phyloP scores from a whole-genome alignment of 1,284 basidiomycete genomes.

The Macrocybe sp. region DNA sequence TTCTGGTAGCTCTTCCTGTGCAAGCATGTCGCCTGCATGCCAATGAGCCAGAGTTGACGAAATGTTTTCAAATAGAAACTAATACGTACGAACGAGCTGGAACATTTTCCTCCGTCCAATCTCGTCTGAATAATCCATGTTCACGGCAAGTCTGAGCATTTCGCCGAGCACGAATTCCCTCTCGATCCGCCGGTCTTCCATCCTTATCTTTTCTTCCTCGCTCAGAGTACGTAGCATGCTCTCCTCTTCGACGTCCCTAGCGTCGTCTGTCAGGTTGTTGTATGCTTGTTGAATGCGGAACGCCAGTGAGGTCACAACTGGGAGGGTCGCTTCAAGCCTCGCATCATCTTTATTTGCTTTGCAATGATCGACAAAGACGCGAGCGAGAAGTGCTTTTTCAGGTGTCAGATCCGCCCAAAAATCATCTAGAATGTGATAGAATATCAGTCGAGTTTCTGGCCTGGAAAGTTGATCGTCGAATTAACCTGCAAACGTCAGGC shows the following conservation, averaged over 20 bases:
- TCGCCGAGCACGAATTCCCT: slow-evolving; percentile 64
- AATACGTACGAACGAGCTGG: slow-evolving; percentile 67
- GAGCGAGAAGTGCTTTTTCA: slow-evolving; percentile 78
- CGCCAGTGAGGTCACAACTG: slow-evolving; percentile 83
- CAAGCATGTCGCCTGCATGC: slow-evolving; percentile 71
- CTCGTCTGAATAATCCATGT: slow-evolving; percentile 91
- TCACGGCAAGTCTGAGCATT: slow-evolving; percentile 76
- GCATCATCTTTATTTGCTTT: slow-evolving; percentile 59
- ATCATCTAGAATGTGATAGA: slow-evolving; percentile 35
- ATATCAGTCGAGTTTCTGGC: slow-evolving; percentile 1
- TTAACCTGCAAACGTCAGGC: slow-evolving; percentile 69
- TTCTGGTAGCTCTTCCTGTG: slow-evolving; percentile 68
- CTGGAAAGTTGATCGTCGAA: slow-evolving; percentile 8
- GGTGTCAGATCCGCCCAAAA: slow-evolving; percentile 77
- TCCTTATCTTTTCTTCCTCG: slow-evolving; percentile 33
- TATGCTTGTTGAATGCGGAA: slow-evolving; percentile 75
- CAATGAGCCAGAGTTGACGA: slow-evolving; percentile 4
- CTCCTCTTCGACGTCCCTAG: slow-evolving; percentile 29
- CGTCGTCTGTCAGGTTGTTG: slow-evolving; percentile 53
- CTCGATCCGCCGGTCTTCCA: slow-evolving; percentile 33
- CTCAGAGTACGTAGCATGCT: slow-evolving; percentile 31
- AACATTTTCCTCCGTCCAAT: slow-evolving; percentile 92
- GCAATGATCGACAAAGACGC: slow-evolving; percentile 84
- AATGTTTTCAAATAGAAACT: not conserved
- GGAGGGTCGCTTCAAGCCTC: slow-evolving; percentile 66